These are phyloP conservation scores for Clavulina sp. DNA, from an alignment of 768 basidiomycete genomes.

Conservation along the genomic window DNA sequence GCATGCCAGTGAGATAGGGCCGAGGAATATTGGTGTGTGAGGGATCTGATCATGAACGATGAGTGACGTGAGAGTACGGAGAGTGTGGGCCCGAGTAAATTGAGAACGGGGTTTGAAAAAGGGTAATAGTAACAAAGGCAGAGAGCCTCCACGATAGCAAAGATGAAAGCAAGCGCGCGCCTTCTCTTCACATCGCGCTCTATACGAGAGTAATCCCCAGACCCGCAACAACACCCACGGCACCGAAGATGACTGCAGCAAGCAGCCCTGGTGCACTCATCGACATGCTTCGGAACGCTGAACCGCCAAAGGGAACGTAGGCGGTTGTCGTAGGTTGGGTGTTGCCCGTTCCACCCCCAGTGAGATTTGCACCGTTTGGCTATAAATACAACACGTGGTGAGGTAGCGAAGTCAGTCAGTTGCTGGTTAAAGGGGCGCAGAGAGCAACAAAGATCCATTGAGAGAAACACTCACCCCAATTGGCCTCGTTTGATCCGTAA, in stretches of 20 bases:
- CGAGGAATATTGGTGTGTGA: no score
- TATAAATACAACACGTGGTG: slow-evolving; percentile 14
- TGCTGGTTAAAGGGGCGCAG: neutral
- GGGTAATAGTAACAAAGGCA: no score
- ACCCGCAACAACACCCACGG: slow-evolving; percentile 22
- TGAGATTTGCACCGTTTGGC: slow-evolving; percentile 54
- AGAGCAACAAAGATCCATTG: neutral
- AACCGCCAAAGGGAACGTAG: slow-evolving; percentile 28
- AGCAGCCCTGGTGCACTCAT: slow-evolving; percentile 21
- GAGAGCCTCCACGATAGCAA: no score
- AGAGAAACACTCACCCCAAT: slow-evolving; percentile 35
- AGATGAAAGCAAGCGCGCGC: no score
- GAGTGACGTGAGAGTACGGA: no score
- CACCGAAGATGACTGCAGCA: slow-evolving; percentile 22
- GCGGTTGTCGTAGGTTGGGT: slow-evolving; percentile 18
- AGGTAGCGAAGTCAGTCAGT: neutral
- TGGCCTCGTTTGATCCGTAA: slow-evolving; percentile 42
- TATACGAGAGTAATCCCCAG: neutral
- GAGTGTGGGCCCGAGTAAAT: no score
- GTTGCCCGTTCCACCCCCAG: slow-evolving; percentile 37
- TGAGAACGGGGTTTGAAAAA: no score
- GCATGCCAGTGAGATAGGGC: no score
- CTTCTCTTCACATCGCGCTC: no score
- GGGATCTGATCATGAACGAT: no score
- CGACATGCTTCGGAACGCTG: slow-evolving; percentile 15